Conservation (phyloP, 2,329 filamentous ascomycete genomes). For the Apiospora arundinis region DNA sequence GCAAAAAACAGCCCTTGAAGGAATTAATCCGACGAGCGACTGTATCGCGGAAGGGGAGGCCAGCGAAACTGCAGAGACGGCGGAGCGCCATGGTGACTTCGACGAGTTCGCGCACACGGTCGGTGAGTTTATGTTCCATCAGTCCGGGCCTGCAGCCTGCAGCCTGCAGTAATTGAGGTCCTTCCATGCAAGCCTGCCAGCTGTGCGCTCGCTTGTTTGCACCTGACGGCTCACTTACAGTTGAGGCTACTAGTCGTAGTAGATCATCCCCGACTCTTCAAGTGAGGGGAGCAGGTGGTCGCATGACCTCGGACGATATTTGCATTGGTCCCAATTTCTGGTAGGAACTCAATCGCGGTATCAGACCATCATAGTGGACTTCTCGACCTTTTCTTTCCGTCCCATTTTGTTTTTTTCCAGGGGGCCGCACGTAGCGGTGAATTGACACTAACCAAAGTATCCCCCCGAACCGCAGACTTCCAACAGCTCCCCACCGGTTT, state of each 20-base stretch:
- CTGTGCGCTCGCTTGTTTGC: not conserved
- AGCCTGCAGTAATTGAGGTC: not conserved
- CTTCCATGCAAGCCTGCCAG: slow-evolving; percentile 19
- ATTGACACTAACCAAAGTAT: slow-evolving; percentile 20
- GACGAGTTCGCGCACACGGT: slow-evolving; percentile 6
- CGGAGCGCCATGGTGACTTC: not conserved
- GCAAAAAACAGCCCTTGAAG: slow-evolving; percentile 13
- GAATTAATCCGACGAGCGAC: slow-evolving; percentile 10
- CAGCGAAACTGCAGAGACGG: not conserved
- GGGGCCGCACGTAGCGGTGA: slow-evolving; percentile 6
- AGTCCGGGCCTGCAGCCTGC: not conserved
- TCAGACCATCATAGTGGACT: slow-evolving; percentile 16
- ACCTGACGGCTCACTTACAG: slow-evolving; percentile 19
- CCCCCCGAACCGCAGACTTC: slow-evolving; percentile 4
- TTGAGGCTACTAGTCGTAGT: slow-evolving; percentile 7
- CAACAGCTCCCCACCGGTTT: slow-evolving; percentile 17
- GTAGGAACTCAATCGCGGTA: slow-evolving; percentile 11
- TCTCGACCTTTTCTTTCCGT: not conserved
- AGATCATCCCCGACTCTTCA: slow-evolving; percentile 21
- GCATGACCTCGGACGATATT: slow-evolving; percentile 27
- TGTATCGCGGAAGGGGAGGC: slow-evolving; percentile 1
- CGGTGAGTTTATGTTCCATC: slow-evolving; percentile 14
- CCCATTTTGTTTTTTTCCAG: not conserved
- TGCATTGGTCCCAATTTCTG: slow-evolving; percentile 22
- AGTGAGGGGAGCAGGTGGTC: slow-evolving; percentile 27